Evolutionary conservation across 2,329 filamentous ascomycete species (phyloP).

Genomic region (Xylaria hypoxylon): DNA sequence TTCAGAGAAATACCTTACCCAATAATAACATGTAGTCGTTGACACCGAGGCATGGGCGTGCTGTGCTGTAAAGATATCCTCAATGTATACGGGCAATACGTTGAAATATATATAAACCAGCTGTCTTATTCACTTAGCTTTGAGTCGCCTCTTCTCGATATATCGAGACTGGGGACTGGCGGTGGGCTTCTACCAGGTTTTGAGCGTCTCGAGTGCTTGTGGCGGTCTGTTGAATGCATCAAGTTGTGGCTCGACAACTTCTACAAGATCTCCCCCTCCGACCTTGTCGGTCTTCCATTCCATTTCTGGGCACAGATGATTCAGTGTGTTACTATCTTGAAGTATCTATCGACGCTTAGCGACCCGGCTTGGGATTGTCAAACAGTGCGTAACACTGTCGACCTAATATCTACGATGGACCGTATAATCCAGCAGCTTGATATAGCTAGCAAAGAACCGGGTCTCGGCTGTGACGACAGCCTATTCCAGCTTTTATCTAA

Average conservation of each 20-base stretch:
- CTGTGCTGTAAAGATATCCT: conserved; percentile 41
- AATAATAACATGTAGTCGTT: conserved; percentile 1
- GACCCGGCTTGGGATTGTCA: conserved; percentile 55
- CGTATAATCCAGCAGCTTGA: conserved; percentile 49
- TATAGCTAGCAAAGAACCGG: conserved; percentile 45
- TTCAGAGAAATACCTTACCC: neutral
- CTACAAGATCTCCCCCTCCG: conserved; percentile 44
- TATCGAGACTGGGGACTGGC: conserved; percentile 24
- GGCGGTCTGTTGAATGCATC: conserved; percentile 51
- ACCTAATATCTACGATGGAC: conserved; percentile 50
- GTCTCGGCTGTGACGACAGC: conserved; percentile 48
- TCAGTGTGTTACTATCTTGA: conserved; percentile 51
- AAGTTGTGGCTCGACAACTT: conserved; percentile 52
- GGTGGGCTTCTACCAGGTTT: conserved; percentile 42
- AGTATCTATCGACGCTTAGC: conserved; percentile 52
- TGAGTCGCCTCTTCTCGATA: conserved; percentile 37
- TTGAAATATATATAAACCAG: conserved; percentile 40
- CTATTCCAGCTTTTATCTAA: conserved; percentile 31
- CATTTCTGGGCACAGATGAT: conserved; percentile 55
- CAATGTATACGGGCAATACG: conserved; percentile 45
- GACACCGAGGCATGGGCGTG: conserved; percentile 29
- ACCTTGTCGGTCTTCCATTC: conserved; percentile 51
- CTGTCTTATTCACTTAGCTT: conserved; percentile 45
- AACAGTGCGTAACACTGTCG: conserved; percentile 50
- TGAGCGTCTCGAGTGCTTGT: conserved; percentile 51